Evolutionary conservation across 306 rosid genomes (phyloP), one percentile per base, ranked within the genome.

Genomic region (Trichosanthes truncata): DNA sequence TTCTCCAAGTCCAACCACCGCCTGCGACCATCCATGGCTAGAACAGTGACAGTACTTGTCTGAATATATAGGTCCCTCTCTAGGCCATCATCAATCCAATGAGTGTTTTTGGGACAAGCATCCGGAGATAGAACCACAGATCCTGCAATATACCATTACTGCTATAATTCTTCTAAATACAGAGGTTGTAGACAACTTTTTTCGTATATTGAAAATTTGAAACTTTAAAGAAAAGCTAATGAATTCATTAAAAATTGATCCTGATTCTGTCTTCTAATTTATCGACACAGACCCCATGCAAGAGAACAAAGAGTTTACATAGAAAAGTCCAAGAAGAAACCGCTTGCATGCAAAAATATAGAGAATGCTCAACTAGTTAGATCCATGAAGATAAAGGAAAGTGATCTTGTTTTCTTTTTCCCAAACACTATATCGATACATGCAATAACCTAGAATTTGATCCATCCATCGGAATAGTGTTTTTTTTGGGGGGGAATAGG

Each of bases 1-100:
- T 93, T 91, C 80, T 87, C 89, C 84, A 93, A 83, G 87, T 96
- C 98, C 92, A 96, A 81, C 99, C 99, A 96, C 82, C 98, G 88
- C 83, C 97, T 89, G 72, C 99, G 92, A 86, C 99, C 99, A 89
- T 96, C 99, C 99, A 96, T 96, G 68, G 99, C 99, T 84, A 96
- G 86, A 77, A 96, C 93, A 73, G 99, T 83, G 80, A 96, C 91
- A 40, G 89, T 91, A 80, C 85, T 83, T 40, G 87, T 90, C 87
- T 90, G 86, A 80, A 96, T 91, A 86, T 90, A 91, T 51, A 96
- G 84, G 82, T 96, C 99, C 83, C 88, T 96, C 85, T 96, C 99
- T 55, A 96, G 97, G 85, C 96, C 92, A 84, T 88, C 97, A 41
- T 93, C 98, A 83, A 81, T 88, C 99, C 99, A 96, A 74, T 74